These are phyloP conservation scores for Yamadazyma songkhlaensis DNA, from an alignment of 1,139 yeast species.

Conservation along the genomic window DNA sequence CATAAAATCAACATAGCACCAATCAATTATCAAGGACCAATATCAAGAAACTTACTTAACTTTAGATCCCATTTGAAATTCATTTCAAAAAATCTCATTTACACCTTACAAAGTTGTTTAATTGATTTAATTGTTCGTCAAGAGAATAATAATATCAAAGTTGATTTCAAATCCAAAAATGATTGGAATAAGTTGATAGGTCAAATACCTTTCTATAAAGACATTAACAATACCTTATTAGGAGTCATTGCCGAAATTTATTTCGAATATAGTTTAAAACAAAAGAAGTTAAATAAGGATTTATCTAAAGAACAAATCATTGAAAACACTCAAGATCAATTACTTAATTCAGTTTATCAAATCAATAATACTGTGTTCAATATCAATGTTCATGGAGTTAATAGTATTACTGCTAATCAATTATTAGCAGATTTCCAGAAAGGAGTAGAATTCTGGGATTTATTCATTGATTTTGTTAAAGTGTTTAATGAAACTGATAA, in stretches of 20 bases:
- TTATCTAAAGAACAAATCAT: conserved; percentile 26
- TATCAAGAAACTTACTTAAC: conserved; percentile 59
- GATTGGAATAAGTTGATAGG: conserved; percentile 60
- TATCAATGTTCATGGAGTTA: conserved; percentile 43
- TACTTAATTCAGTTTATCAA: conserved; percentile 38
- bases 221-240: conserved; percentile 42
- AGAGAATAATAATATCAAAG: conserved; percentile 45
- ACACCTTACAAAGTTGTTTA: conserved; percentile 52
- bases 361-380: conserved; percentile 38
- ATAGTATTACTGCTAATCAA: conserved; percentile 35
- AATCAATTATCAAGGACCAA: conserved; percentile 65
- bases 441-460: conserved; percentile 39
- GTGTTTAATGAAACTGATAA: conserved; percentile 34
- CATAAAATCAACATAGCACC: conserved; percentile 54
- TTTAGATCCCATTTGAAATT: conserved; percentile 67
- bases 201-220: conserved; percentile 59
- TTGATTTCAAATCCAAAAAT: conserved; percentile 33
- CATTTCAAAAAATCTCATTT: conserved; percentile 49
- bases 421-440: conserved; percentile 38
- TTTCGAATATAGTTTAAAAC: conserved; percentile 37
- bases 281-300: conserved; percentile 21
- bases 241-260: conserved; percentile 45
- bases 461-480: conserved; percentile 39
- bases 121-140: conserved; percentile 53
- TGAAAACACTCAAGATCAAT: conserved; percentile 30